Percentiles rank a stretch among this genome's conserved stretches.
Evolutionary conservation across 1,284 basidiomycete species (phyloP).

Genomic region (Malassezia obtusa): DNA sequence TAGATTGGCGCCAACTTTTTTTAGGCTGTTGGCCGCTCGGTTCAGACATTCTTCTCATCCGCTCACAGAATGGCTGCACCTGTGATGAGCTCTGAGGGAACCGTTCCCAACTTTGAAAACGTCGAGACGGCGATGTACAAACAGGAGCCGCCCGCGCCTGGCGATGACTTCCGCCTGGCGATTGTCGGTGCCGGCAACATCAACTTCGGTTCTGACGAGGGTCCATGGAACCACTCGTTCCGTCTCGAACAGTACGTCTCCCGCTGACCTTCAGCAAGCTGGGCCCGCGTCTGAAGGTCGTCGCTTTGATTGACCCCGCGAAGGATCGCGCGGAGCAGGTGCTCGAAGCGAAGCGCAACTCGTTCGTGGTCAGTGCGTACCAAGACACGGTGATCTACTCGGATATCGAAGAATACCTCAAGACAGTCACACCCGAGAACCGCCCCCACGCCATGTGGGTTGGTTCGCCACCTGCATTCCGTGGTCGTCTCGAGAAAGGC

Average conservation of each 20-base stretch:
- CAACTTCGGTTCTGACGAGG: slow-evolving; percentile 44
- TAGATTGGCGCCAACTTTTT: no score
- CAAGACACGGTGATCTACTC: slow-evolving; percentile 78
- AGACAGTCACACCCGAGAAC: slow-evolving; percentile 55
- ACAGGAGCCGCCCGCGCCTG: slow-evolving; percentile 38
- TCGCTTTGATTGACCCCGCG: slow-evolving; percentile 84
- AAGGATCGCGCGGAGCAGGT: slow-evolving; percentile 70
- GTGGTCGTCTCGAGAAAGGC: slow-evolving; percentile 53
- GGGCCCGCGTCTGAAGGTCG: slow-evolving; percentile 86
- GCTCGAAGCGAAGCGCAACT: slow-evolving; percentile 79
- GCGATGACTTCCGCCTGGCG: slow-evolving; percentile 44
- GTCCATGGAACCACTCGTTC: slow-evolving; percentile 47
- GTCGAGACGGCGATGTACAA: slow-evolving; percentile 32
- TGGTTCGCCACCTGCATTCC: slow-evolving; percentile 85
- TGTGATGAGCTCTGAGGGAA: no score
- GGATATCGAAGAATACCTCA: slow-evolving; percentile 72
- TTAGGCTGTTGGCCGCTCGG: no score
- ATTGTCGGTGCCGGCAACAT: slow-evolving; percentile 45
- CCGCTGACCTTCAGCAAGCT: slow-evolving; percentile 62
- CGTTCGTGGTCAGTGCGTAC: slow-evolving; percentile 87
- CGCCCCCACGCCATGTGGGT: slow-evolving; percentile 65
- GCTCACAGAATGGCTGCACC: no score
- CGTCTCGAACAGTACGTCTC: slow-evolving; percentile 31
- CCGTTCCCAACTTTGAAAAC: not conserved
- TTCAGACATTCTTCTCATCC: no score